Evolutionary conservation across 306 rosid species (phyloP).

Genomic region (Cyclanthera cordifolia): DNA sequence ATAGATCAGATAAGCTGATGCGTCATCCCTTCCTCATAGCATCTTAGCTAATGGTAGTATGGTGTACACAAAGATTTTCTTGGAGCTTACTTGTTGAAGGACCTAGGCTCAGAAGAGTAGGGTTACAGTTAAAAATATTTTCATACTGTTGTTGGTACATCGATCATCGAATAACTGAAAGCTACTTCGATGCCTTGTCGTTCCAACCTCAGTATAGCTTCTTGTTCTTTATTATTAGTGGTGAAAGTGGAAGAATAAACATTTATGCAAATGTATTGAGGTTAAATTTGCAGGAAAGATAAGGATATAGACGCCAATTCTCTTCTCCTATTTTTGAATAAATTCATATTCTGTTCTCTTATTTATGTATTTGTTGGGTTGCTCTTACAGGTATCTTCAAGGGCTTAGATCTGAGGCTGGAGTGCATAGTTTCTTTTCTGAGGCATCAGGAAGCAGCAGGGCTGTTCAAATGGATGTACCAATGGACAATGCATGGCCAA

Average conservation of each 20-base stretch:
- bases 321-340: neutral
- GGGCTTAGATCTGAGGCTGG: slow-evolving; percentile 32
- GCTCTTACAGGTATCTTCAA: slow-evolving; percentile 27
- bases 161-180: too few relatives aligned
- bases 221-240: neutral
- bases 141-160: too few relatives aligned
- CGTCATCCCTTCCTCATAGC: neutral
- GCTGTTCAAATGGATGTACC: slow-evolving; percentile 25
- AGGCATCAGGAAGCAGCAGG: slow-evolving; percentile 30
- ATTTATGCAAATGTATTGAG: too few relatives aligned
- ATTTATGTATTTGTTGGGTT: neutral
- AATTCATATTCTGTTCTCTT: neutral
- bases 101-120: too few relatives aligned
- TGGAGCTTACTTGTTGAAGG: neutral
- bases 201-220: neutral
- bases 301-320: neutral
- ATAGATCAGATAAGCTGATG: neutral
- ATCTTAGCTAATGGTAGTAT: neutral
- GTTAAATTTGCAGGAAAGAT: too few relatives aligned
- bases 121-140: too few relatives aligned
- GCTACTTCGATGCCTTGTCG: neutral
- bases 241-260: too few relatives aligned
- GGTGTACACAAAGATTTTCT: neutral
- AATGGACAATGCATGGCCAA: slow-evolving; percentile 26
- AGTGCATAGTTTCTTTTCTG: slow-evolving; percentile 34